Evolutionary conservation across 805 yeast genomes (phyloP).

Genomic region (Scheffersomyces stipitis): DNA sequence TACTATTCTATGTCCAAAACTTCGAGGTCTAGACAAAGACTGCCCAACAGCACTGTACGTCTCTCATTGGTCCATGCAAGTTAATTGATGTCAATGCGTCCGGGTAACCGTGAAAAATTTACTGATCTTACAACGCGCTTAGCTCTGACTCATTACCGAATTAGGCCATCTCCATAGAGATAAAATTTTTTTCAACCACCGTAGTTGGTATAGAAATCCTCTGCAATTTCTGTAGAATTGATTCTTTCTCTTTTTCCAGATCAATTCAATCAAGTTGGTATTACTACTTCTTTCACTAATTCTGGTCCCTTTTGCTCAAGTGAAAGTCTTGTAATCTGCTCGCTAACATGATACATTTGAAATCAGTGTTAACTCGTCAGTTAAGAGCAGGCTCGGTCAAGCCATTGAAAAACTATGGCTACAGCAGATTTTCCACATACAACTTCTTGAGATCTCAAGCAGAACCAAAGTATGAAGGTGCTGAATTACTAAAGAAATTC

Average conservation of each 20-base stretch:
- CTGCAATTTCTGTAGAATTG: too few species aligned
- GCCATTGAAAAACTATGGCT: background rate
- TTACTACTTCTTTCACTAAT: too few species aligned
- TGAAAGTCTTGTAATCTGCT: background rate
- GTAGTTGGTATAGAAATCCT: too few species aligned
- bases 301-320: too few species aligned
- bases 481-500: conserved; percentile 56
- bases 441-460: conserved; percentile 6
- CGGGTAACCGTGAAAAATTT: conserved; percentile 11
- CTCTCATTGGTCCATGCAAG: background rate
- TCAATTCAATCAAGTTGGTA: too few species aligned
- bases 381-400: background rate
- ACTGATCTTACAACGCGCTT: conserved; percentile 33
- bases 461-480: conserved; percentile 55
- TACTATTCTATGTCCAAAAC: too few species aligned
- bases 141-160: conserved; percentile 33
- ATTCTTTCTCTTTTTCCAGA: too few species aligned
- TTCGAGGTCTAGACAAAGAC: too few species aligned
- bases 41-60: too few species aligned
- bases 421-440: conserved; percentile 6
- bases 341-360: conserved; percentile 7
- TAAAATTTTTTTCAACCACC: conserved; percentile 14
- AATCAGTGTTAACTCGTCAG: conserved; percentile 5
- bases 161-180: conserved; percentile 17
- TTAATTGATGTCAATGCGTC: conserved; percentile 1